phyloP scores from a whole-genome alignment of 176 grass and related monocot species.

The Oropetium thomaeum region DNA sequence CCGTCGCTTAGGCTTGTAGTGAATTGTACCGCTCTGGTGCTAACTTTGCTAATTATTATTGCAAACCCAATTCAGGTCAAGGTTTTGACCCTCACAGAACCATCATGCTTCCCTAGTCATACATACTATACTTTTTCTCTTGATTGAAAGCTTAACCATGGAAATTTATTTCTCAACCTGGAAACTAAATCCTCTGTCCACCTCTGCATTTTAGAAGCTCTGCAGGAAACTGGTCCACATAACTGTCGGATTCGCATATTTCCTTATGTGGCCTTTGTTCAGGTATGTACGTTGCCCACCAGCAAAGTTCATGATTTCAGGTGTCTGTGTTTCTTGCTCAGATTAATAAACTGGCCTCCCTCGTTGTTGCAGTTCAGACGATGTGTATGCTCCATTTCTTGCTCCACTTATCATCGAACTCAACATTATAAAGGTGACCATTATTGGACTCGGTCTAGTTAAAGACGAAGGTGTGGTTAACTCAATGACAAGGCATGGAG shows the following conservation, averaged over 20 bases:
- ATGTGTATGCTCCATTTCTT: conserved; percentile 59
- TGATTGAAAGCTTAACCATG: too few species aligned
- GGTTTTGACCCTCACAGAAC: too few species aligned
- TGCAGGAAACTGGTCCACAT: conserved; percentile 82
- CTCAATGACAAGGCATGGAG: conserved; percentile 76
- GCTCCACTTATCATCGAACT: conserved; percentile 46
- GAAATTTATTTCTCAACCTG: too few species aligned
- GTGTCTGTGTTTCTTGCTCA: background rate
- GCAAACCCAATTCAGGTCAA: too few species aligned
- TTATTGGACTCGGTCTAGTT: conserved; percentile 65
- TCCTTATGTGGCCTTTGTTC: conserved; percentile 83
- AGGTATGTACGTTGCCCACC: conserved; percentile 58
- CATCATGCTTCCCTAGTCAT: too few species aligned
- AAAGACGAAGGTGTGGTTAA: conserved; percentile 83
- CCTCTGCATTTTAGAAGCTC: conserved; percentile 54
- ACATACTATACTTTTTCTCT: too few species aligned
- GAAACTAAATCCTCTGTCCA: too few species aligned
- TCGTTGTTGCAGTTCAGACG: conserved; percentile 43
- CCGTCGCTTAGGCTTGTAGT: background rate
- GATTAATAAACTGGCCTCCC: background rate
- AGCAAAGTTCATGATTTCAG: background rate
- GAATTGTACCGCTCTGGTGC: background rate
- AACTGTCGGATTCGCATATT: conserved; percentile 53
- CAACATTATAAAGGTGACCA: conserved; percentile 67
- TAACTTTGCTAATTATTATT: too few species aligned